phyloP scores from a whole-genome alignment of 202 grass and related monocot species.

The Cymbopogon flexuosus region DNA sequence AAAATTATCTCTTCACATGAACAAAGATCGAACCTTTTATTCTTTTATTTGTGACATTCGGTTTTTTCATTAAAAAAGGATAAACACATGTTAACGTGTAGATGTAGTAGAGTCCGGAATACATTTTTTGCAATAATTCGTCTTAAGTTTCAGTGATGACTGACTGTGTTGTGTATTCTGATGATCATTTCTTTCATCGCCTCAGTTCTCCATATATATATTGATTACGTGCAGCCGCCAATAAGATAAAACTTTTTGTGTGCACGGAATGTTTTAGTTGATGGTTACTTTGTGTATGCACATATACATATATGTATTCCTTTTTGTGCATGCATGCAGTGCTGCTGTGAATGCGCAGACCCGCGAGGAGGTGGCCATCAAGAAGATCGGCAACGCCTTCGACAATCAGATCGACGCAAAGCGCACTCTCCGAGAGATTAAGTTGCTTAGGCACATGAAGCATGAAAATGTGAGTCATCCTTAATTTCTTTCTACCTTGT shows the following conservation, averaged over 20 bases:
- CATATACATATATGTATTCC: background rate
- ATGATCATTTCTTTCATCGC: no score
- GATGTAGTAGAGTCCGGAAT: no score
- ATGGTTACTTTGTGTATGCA: background rate
- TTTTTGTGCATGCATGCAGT: slow-evolving; percentile 27
- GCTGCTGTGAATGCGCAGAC: slow-evolving; percentile 83
- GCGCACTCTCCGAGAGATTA: slow-evolving; percentile 80
- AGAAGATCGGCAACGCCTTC: slow-evolving; percentile 98
- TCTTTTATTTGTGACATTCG: background rate
- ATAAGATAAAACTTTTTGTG: no score
- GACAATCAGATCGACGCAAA: slow-evolving; percentile 95
- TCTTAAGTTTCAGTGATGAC: background rate
- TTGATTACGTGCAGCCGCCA: no score
- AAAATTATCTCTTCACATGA: no score
- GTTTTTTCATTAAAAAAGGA: background rate
- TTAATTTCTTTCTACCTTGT: background rate
- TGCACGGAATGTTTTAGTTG: no score
- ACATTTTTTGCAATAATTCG: no score
- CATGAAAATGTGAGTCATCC: slow-evolving; percentile 79
- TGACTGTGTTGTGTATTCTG: background rate
- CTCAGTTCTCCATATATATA: no score
- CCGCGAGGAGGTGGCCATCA: slow-evolving; percentile 84
- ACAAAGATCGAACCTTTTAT: background rate
- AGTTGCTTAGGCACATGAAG: slow-evolving; percentile 92
- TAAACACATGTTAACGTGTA: no score